Percentiles rank a stretch among this genome's conserved stretches.
phyloP scores from a whole-genome alignment of 768 basidiomycete species.

The Cystofilobasidium bisporidii region DNA sequence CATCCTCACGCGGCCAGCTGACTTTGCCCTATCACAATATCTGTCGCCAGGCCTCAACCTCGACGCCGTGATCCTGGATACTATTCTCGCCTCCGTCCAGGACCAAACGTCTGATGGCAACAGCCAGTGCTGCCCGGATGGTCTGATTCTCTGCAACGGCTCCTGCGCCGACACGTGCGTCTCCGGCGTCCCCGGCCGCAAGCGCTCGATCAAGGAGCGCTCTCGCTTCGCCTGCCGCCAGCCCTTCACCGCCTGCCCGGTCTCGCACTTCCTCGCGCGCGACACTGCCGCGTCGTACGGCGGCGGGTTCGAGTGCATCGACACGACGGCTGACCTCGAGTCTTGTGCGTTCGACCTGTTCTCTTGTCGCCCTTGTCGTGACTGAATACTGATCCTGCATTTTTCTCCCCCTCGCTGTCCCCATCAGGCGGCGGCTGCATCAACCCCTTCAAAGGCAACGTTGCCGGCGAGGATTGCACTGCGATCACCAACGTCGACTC shows the following conservation, averaged over 20 bases:
- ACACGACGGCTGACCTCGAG: slow-evolving; percentile 31
- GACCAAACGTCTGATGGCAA: no score
- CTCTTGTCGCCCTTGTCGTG: no score
- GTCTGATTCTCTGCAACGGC: neutral
- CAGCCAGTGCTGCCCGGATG: neutral
- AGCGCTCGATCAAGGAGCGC: slow-evolving; percentile 2
- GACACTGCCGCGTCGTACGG: neutral
- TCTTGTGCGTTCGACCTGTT: slow-evolving; percentile 30
- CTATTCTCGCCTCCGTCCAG: no score
- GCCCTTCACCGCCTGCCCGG: neutral
- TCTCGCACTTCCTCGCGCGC: slow-evolving; percentile 3
- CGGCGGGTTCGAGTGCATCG: slow-evolving; percentile 32
- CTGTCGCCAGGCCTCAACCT: no score
- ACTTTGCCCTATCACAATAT: no score
- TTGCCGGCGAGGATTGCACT: slow-evolving; percentile 17
- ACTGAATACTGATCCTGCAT: neutral
- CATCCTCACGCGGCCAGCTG: no score
- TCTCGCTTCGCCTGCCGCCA: slow-evolving; percentile 10
- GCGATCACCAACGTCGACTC: slow-evolving; percentile 17
- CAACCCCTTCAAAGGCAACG: slow-evolving; percentile 6
- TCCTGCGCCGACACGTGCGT: neutral
- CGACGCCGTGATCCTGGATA: no score
- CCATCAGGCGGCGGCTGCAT: slow-evolving; percentile 36
- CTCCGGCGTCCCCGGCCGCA: neutral
- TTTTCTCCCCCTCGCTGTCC: neutral